A percentile compares a stretch with the other conserved stretches of the same genome.
Conservation (phyloP, 257 asterid genomes). For the Paulownia fortunei region DNA sequence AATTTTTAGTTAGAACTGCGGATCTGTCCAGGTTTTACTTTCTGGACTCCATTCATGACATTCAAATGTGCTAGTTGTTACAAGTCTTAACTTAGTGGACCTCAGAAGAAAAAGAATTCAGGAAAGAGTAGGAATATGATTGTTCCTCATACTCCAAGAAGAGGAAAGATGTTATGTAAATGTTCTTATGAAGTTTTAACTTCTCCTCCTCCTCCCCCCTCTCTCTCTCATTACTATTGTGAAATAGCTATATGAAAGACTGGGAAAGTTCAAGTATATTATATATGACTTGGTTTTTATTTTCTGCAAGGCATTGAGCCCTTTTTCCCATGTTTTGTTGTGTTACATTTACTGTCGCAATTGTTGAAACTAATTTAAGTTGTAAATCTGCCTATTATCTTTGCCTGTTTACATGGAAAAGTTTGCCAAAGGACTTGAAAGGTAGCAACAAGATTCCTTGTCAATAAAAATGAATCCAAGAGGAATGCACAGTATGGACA, state of each 20-base stretch:
- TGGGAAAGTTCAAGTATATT: too few relatives aligned
- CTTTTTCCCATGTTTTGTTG: too few relatives aligned
- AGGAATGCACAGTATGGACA: not conserved
- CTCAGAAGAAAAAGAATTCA: not conserved
- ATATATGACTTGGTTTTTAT: too few relatives aligned
- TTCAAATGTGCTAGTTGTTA: conserved; percentile 2
- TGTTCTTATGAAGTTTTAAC: not conserved
- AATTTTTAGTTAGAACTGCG: conserved; percentile 24
- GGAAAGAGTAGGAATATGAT: conserved; percentile 16
- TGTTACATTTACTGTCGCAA: too few relatives aligned
- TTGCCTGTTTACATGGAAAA: conserved; percentile 6
- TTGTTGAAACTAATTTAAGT: not conserved
- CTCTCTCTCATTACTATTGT: not conserved
- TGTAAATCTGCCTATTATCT: not conserved
- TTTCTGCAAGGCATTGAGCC: too few relatives aligned
- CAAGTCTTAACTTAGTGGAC: conserved; percentile 23
- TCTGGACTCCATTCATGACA: conserved; percentile 14
- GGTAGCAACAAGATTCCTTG: not conserved
- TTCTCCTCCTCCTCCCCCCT: too few relatives aligned
- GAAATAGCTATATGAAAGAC: too few relatives aligned
- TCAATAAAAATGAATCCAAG: not conserved
- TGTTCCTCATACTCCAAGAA: conserved; percentile 13
- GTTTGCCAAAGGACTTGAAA: conserved; percentile 6
- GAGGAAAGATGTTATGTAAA: not conserved
- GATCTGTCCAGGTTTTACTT: conserved; percentile 6